phyloP scores from a whole-genome alignment of 2,329 filamentous ascomycete genomes.

The Blastomyces emzantsi region DNA sequence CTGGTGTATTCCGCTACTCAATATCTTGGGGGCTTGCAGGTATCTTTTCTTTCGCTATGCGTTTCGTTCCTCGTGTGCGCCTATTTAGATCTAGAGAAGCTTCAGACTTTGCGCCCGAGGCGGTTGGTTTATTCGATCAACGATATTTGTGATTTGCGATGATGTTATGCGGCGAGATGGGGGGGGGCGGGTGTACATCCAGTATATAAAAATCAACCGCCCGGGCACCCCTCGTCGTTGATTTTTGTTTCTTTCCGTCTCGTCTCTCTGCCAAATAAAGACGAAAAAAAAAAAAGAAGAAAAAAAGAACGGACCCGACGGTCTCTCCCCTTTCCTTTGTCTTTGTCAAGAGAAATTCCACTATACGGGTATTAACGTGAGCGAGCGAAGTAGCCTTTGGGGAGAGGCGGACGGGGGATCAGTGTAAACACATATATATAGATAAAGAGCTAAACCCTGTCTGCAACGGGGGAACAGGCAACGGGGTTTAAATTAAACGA shows the following conservation, averaged over 20 bases:
- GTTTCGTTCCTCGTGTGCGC: neutral
- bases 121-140: neutral
- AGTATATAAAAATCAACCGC: neutral
- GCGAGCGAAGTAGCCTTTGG: neutral
- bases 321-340: neutral
- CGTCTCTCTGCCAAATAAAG: neutral
- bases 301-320: neutral
- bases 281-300: neutral
- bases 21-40: neutral
- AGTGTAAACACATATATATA: neutral
- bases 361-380: neutral
- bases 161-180: neutral
- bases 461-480: neutral
- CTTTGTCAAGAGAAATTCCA: neutral
- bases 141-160: neutral
- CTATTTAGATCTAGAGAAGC: neutral
- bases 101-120: neutral
- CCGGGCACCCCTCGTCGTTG: neutral
- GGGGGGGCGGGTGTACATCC: no score
- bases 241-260: neutral
- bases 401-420: neutral
- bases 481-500: neutral
- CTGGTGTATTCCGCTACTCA: neutral
- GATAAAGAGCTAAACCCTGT: neutral
- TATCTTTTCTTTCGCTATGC: neutral